These are phyloP conservation scores for Solanum dulcamara DNA, from an alignment of 257 asterid species.

Conservation along the genomic window DNA sequence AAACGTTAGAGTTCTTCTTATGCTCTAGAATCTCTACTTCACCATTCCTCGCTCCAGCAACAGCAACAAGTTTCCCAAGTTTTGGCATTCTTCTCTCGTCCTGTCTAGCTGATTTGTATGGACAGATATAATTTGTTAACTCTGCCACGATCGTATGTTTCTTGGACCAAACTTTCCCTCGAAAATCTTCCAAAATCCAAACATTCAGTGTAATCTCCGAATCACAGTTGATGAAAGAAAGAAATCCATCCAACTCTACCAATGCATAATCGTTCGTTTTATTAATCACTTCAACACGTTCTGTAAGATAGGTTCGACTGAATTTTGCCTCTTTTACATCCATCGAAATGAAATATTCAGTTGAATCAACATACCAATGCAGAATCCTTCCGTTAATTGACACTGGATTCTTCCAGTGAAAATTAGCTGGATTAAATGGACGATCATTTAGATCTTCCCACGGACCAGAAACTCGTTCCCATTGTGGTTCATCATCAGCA, in stretches of 20 bases:
- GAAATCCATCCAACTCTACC: conserved; percentile 2
- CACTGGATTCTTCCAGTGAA: background rate
- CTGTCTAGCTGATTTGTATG: background rate
- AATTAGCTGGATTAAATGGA: background rate
- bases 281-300: background rate
- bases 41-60: background rate
- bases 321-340: background rate
- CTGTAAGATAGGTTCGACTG: background rate
- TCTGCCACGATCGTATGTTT: background rate
- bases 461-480: conserved; percentile 6
- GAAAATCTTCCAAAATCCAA: conserved; percentile 5
- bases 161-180: conserved; percentile 6
- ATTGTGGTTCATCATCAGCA: background rate
- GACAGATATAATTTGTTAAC: background rate
- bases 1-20: background rate
- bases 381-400: background rate
- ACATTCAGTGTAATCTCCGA: background rate
- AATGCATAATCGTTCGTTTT: background rate
- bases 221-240: background rate
- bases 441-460: background rate
- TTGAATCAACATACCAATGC: conserved; percentile 3
- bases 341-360: conserved; percentile 4
- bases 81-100: background rate
- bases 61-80: conserved; percentile 1
- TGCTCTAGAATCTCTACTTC: background rate